A percentile compares a stretch with the other conserved stretches of the same genome.
phyloP scores from a whole-genome alignment of 1,284 basidiomycete species.

The Clitocybe nebularis region DNA sequence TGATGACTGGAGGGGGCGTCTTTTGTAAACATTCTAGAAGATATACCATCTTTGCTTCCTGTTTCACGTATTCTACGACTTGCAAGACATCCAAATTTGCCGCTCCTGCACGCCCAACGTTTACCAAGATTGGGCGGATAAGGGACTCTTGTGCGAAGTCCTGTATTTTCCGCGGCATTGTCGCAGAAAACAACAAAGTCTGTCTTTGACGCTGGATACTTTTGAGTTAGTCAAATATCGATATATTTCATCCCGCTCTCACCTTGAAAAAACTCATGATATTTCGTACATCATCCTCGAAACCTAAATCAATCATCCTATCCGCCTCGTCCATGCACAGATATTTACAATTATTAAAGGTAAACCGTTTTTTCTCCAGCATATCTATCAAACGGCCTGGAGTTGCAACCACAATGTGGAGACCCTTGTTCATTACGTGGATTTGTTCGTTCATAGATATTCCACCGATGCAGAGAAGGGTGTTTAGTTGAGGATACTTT shows the following conservation, averaged over 20 bases:
- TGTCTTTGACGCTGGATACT: conserved; percentile 93
- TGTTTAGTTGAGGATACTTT: conserved; percentile 82
- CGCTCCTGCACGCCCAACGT: conserved; percentile 96
- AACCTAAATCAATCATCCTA: conserved; percentile 98
- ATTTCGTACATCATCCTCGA: conserved; percentile 97
- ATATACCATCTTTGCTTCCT: conserved; percentile 99
- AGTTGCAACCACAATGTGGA: conserved; percentile 97
- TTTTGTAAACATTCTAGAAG: conserved; percentile 97
- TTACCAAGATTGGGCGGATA: conserved; percentile 90
- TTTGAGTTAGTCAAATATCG: conserved; percentile 16
- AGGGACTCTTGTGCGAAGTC: conserved; percentile 97
- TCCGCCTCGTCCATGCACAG: conserved; percentile 99
- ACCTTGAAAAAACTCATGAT: conserved; percentile 99
- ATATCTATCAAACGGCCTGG: conserved; percentile 96
- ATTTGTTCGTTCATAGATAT: conserved; percentile 97
- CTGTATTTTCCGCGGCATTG: conserved; percentile 98
- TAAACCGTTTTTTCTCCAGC: conserved; percentile 91
- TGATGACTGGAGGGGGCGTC: conserved; percentile 96
- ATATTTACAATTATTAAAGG: conserved; percentile 89
- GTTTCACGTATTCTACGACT: conserved; percentile 98
- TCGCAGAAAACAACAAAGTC: conserved; percentile 96
- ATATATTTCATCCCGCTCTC: conserved; percentile 17
- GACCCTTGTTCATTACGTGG: conserved; percentile 83
- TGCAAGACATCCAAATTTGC: conserved; percentile 97
- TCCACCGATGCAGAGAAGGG: conserved; percentile 93